Base-by-base conservation (phyloP, 2,329 filamentous ascomycete species). In the Sclerotinia nivalis region DNA sequence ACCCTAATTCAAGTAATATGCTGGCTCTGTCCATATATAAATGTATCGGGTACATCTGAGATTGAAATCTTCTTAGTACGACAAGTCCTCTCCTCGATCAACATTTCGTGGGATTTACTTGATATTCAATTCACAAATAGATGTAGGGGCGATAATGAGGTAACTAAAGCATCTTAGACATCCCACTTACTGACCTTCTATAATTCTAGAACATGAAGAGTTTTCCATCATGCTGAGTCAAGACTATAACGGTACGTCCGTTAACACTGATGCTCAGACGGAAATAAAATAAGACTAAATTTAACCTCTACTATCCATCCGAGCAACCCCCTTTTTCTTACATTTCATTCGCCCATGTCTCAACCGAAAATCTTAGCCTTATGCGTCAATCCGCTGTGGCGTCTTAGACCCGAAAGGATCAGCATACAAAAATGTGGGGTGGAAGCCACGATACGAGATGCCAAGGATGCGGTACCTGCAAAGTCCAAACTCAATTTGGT, bases 351-450 rank as follows among this genome's bases (percentile, higher is more conserved):
- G 47, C 25, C 13, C 60, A 37, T 62, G 28, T 34, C 25, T 50
- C 28, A 62, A 31, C 45, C 60, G 45, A 64, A 31, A 50, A 25
- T 50, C 9, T 64, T 37, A 25, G 45, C 31, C 28, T 62, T 13
- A 25, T 50, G 47, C 61, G 34, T 22, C 47, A n/a, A 50, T 62
- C 28, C 22, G 31, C 15, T 37, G 45, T 34, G 60, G 31, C 22
- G 47, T 40, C 61, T 15, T 40, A 52, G 61, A 64, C 15, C 34
- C 61, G 47, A 40, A 34, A 25, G 13, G 61, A 64, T 64, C 47
- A 40, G 15, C 47, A 40, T 22, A 13, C 2, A 52, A 52, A 52
- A 43, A 65, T 52, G n/a, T 28, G 61, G 61, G 10, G 22, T 20
- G 8, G 1, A 12, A 28, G 61, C 47, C 22, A 52, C 9, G 1